These are phyloP conservation scores for Pseudogymnoascus sp. DNA, from an alignment of 2,329 filamentous ascomycete genomes.

Conservation along the genomic window DNA sequence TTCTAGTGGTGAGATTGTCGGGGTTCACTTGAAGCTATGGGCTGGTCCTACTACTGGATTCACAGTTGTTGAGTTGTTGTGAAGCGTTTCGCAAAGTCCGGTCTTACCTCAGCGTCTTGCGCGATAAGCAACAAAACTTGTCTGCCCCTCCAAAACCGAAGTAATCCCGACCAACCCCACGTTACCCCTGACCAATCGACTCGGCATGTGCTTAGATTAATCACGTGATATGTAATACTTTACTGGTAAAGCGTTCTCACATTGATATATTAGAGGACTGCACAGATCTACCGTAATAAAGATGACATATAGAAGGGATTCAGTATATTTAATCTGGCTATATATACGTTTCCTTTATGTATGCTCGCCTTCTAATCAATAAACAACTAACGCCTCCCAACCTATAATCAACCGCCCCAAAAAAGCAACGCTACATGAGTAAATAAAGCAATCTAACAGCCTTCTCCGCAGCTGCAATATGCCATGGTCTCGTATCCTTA, in stretches of 20 bases:
- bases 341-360: background rate
- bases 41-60: background rate
- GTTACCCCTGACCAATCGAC: constrained; percentile 4
- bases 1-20: background rate
- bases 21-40: background rate
- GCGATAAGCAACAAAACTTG: constrained; percentile 5
- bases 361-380: background rate
- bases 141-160: constrained; percentile 6
- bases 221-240: background rate
- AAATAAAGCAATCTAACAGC: constrained; percentile 57
- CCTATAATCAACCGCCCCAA: background rate
- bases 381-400: background rate
- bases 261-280: background rate
- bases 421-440: constrained; percentile 43
- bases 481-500: constrained; percentile 64
- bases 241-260: background rate
- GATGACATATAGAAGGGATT: background rate
- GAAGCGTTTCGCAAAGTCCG: constrained; percentile 1
- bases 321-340: background rate
- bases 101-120: background rate
- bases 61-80: background rate
- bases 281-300: background rate
- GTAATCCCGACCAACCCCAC: constrained; percentile 5
- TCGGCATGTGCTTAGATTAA: background rate
- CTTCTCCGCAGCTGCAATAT: constrained; percentile 64